Evolutionary conservation across 2,329 filamentous ascomycete genomes (phyloP), one percentile per base, ranked within the genome.

Genomic region (Clarireedia hainanense): DNA sequence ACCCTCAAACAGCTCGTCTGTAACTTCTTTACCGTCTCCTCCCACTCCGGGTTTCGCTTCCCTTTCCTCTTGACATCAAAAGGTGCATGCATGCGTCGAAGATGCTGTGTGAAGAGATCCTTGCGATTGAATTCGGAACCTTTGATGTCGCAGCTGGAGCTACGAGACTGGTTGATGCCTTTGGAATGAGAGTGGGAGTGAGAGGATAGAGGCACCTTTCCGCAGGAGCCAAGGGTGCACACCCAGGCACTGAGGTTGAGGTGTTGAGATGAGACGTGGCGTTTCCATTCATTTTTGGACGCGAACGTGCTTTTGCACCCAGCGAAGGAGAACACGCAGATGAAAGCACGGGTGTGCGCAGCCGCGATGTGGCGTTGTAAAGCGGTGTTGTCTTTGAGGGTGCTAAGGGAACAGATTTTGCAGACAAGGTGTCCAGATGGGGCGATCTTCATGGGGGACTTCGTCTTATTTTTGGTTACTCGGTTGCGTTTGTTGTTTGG

Each of bases 241-340:
- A 86, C 76, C 81, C 85, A 96, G 71, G 84, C 88, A 46, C 80
- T 74, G 3, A 89, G 75, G 53, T 85, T 80, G 23, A 96, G 75
- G 67, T 97, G 92, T 67, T 95, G 88, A 0, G 86, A 88, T 34
- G 77, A 74, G 64, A 92, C 83, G 68, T 97, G 92, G 0, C 92
- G 83, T 71, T 96, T 96, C 92, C 92, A 96, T 70, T 96, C 91
- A 68, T 96, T 96, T 73, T 95, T 96, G 63, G 80, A 85, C 3
- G 80, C 78, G 66, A 96, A 96, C 0, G 78, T 83, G 2, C 83
- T 81, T 0, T 60, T 61, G 72, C 92, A 97, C 36, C 86, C 88
- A 56, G 91, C 94, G 55, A 81, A 84, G 30, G 80, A 75, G 69
- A 96, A 91, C 56, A 89, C 83, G 70, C 92, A 97, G 24, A 78